A percentile compares a stretch with the other conserved stretches of the same genome.
phyloP scores from a whole-genome alignment of 2,329 filamentous ascomycete genomes.

The Ilyonectria robusta region DNA sequence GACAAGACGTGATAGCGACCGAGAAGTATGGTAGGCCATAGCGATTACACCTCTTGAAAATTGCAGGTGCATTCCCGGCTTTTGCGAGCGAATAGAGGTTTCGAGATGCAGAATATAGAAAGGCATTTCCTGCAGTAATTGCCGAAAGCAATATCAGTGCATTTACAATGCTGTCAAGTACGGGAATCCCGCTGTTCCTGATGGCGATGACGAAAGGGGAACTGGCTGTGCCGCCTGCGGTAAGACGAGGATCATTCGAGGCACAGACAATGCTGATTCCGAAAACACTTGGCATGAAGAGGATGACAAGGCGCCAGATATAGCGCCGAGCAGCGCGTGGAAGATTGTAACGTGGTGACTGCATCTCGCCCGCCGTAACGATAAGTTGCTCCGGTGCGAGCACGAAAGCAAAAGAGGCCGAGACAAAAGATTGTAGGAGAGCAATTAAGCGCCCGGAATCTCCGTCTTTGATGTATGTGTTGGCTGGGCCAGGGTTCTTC shows the following conservation, averaged over 20 bases:
- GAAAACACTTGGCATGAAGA: conserved; percentile 37
- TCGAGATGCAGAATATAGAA: conserved; percentile 76
- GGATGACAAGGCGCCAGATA: conserved; percentile 46
- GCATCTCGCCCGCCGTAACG: conserved; percentile 48
- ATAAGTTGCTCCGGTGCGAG: conserved; percentile 46
- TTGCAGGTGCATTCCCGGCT: conserved; percentile 74
- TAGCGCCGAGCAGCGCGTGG: conserved; percentile 46
- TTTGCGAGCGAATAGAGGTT: conserved; percentile 76
- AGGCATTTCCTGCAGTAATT: conserved; percentile 72
- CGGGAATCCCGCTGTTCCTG: conserved; percentile 72
- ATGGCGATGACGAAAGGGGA: conserved; percentile 78
- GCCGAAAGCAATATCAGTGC: conserved; percentile 76
- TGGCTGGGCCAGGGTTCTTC: conserved; percentile 49
- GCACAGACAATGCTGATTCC: not conserved
- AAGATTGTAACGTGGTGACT: conserved; percentile 46
- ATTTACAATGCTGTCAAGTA: conserved; percentile 77
- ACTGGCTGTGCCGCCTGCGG: conserved; percentile 56
- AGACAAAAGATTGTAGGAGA: conserved; percentile 25
- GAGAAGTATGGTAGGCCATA: conserved; percentile 72
- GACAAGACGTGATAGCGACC: conserved; percentile 66
- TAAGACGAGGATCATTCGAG: conserved; percentile 34
- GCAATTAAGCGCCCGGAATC: not conserved
- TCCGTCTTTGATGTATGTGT: not conserved
- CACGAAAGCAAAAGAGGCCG: conserved; percentile 35
- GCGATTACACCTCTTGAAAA: conserved; percentile 72